A percentile compares a stretch with the other conserved stretches of the same genome.
These are phyloP conservation scores for Yamadazyma akitaensis DNA, from an alignment of 805 yeast genomes.

Conservation along the genomic window DNA sequence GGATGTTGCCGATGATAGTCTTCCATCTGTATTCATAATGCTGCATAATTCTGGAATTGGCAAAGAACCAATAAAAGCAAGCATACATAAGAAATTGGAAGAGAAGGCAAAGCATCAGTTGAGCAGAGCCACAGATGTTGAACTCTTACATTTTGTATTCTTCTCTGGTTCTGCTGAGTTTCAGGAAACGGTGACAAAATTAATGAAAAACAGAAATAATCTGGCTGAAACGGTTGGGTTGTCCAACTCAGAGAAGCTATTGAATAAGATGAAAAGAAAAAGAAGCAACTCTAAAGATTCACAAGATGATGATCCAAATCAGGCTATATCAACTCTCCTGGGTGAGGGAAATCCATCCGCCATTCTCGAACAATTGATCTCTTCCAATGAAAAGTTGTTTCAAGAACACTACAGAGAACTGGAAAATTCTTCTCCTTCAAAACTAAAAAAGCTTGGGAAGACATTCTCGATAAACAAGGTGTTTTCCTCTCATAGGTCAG, in stretches of 20 bases:
- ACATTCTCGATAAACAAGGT: conserved; percentile 8
- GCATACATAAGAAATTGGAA: conserved; percentile 9
- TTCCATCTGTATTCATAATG: conserved; percentile 11
- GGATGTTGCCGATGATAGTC: conserved; percentile 16
- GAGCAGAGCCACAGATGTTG: conserved; percentile 28
- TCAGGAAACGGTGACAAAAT: conserved; percentile 34
- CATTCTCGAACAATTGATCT: conserved; percentile 12
- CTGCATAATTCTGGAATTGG: neutral
- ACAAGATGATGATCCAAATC: neutral
- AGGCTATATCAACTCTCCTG: conserved; percentile 9
- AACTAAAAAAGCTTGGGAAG: conserved; percentile 11
- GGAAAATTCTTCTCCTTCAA: conserved; percentile 5
- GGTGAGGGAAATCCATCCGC: conserved; percentile 10
- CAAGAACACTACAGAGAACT: neutral
- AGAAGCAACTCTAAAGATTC: conserved; percentile 1
- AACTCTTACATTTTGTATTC: conserved; percentile 68
- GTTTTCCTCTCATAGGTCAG: neutral
- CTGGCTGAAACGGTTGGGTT: conserved; percentile 1
- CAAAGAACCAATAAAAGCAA: neutral
- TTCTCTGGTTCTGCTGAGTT: conserved; percentile 49
- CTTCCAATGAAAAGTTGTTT: conserved; percentile 7
- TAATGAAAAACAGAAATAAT: conserved; percentile 13
- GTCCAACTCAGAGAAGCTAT: neutral
- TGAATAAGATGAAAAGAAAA: conserved; percentile 3
- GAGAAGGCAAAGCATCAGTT: conserved; percentile 9